phyloP scores from a whole-genome alignment of 2,329 filamentous ascomycete genomes.

The Alternaria angustiovoidea region DNA sequence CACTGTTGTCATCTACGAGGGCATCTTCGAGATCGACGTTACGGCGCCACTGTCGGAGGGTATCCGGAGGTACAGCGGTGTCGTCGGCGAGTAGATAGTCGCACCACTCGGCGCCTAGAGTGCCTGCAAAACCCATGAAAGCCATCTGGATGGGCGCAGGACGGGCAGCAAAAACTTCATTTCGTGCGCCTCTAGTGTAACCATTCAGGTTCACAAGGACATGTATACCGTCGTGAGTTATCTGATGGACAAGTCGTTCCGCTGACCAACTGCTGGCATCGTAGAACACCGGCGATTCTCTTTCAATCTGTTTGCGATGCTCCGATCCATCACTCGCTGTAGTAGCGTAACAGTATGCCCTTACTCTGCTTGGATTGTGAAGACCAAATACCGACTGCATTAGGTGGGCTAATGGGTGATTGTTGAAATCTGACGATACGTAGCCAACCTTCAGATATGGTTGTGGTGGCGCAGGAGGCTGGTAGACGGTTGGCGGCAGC shows the following conservation, averaged over 20 bases:
- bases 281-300: slow-evolving; percentile 87
- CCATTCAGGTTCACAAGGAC: slow-evolving; percentile 98
- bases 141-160: slow-evolving; percentile 98
- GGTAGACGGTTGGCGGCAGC: slow-evolving; percentile 81
- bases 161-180: slow-evolving; percentile 94
- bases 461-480: slow-evolving; percentile 81
- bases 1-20: slow-evolving; percentile 69
- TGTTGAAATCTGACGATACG: slow-evolving; percentile 98
- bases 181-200: slow-evolving; percentile 94
- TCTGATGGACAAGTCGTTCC: slow-evolving; percentile 84
- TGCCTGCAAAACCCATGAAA: slow-evolving; percentile 98
- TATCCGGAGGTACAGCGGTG: slow-evolving; percentile 82
- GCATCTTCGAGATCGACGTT: slow-evolving; percentile 78
- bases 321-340: slow-evolving; percentile 88
- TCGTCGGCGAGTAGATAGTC: slow-evolving; percentile 94
- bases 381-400: slow-evolving; percentile 99
- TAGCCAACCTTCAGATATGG: slow-evolving; percentile 93
- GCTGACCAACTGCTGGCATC: slow-evolving; percentile 89
- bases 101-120: slow-evolving; percentile 96
- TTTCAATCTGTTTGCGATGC: slow-evolving; percentile 91
- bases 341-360: slow-evolving; percentile 94
- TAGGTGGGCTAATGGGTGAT: slow-evolving; percentile 92
- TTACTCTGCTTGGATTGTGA: slow-evolving; percentile 76
- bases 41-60: slow-evolving; percentile 78
- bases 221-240: slow-evolving; percentile 86